These are phyloP conservation scores for Parachaetomium inaequale DNA, from an alignment of 495 filamentous ascomycete genomes.

Conservation along the genomic window DNA sequence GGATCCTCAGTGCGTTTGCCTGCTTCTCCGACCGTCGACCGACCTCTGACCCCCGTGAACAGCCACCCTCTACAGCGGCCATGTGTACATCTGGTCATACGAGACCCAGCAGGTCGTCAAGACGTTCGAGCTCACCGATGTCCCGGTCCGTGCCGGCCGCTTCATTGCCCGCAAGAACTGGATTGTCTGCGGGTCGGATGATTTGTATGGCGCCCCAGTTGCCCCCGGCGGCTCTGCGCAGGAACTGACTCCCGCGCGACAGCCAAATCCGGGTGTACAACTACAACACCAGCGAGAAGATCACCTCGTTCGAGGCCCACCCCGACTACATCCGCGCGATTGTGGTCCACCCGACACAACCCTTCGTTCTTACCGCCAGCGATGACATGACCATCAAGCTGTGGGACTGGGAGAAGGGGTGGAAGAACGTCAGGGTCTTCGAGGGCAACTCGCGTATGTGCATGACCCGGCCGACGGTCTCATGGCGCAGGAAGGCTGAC, in stretches of 20 bases:
- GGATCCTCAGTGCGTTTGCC: conserved; percentile 68
- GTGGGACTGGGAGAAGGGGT: conserved; percentile 98
- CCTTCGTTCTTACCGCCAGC: conserved; percentile 91
- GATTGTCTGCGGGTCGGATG: conserved; percentile 97
- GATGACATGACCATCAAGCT: conserved; percentile 99
- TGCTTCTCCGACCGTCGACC: neutral
- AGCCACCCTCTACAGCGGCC: conserved; percentile 87
- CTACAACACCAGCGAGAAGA: conserved; percentile 99
- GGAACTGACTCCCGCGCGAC: conserved; percentile 8
- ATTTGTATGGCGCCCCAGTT: conserved; percentile 65
- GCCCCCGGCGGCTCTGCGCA: neutral
- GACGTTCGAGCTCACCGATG: conserved; percentile 98
- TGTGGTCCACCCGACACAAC: conserved; percentile 92
- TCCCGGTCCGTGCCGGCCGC: conserved; percentile 92
- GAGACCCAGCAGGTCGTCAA: conserved; percentile 97
- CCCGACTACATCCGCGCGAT: conserved; percentile 99
- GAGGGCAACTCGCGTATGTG: conserved; percentile 80
- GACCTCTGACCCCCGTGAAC: neutral
- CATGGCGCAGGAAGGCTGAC: conserved; percentile 12
- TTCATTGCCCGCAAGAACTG: conserved; percentile 98
- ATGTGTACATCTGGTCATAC: conserved; percentile 99
- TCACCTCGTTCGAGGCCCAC: conserved; percentile 96
- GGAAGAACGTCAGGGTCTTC: conserved; percentile 98
- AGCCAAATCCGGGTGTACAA: conserved; percentile 61
- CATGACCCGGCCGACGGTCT: neutral